Conservation (phyloP, 352 stramenopile genomes). For the Phytopythium montanum region DNA sequence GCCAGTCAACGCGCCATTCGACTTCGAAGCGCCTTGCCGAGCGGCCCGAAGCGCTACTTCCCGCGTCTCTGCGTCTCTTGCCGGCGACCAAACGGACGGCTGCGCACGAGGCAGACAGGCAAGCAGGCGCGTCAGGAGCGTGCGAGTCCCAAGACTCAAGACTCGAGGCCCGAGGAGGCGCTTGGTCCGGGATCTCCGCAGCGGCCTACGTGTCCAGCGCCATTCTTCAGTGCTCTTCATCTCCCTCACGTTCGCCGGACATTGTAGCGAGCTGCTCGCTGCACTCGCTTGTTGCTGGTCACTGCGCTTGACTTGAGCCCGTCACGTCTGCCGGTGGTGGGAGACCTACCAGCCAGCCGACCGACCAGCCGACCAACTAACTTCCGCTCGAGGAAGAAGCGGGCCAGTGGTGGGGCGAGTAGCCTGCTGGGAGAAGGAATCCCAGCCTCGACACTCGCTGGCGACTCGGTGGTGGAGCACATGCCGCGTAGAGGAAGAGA, state of each 20-base stretch:
- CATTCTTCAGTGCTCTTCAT: no score
- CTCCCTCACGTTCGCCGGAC: no score
- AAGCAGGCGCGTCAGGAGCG: no score
- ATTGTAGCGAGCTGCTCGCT: no score
- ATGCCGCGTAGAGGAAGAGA: conserved; percentile 1
- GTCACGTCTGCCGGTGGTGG: background rate
- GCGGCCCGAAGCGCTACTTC: background rate
- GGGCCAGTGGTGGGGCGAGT: background rate
- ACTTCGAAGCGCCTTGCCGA: background rate
- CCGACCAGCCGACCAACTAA: no score
- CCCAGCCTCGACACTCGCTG: background rate
- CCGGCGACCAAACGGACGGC: no score
- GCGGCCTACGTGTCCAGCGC: no score
- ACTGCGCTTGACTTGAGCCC: background rate
- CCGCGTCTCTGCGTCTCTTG: background rate
- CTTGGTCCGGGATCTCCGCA: no score
- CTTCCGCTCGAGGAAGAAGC: background rate
- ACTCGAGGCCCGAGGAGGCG: no score
- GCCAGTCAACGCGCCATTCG: background rate
- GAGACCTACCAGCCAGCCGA: background rate
- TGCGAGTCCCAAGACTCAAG: no score
- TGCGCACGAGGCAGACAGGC: no score
- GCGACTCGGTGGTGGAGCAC: background rate
- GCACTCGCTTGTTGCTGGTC: no score
- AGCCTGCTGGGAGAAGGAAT: background rate